Evolutionary conservation across 805 yeast species (phyloP), one percentile per base, ranked within the genome.

Genomic region (Jamesozyma piceae): DNA sequence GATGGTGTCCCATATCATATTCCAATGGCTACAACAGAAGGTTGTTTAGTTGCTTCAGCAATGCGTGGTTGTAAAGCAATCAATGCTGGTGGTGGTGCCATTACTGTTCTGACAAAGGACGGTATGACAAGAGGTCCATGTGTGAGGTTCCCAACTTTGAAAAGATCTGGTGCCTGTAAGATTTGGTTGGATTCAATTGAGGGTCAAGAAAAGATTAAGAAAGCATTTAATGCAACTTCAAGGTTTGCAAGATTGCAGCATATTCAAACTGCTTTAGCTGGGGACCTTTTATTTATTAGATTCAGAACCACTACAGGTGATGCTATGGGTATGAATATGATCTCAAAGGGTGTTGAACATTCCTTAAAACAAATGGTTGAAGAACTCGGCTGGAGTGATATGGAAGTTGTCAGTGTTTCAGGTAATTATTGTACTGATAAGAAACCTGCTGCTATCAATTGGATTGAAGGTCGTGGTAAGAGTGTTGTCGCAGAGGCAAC

Each of bases 271-370:
- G 95, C 97, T 2, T 71, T 90, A 63, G 98, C 99, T 15, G 98
- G 99, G 26, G 82, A 82, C 38, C 71, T 83, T 53, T 71, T 92
- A 54, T 92, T 77, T 57, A 82, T 92, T 54, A 79, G 99, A 58
- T 92, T 92, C 72, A 79, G 89, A 62, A 94, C 99, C n/a, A 88
- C 95, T 32, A 92, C 99, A 17, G 99, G 99, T 65, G 99, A 92
- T 70, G 99, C 99, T 17, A 92, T 92, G 99, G 99, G 99, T 50
- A 92, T 92, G 99, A 92, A 92, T 64, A 92, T 92, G 99, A 92
- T 92, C 48, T 90, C 97, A 24, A 92, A 92, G 67, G 99, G 98
- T 64, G 96, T 88, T 37, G 99, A 92, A 62, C 73, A 71, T 62
- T 77, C 96, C 1, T 74, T 92, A 57, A 79, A 80, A 48, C 78